Evolutionary conservation across 768 basidiomycete genomes (phyloP).

Genomic region (Podaxis sp.): DNA sequence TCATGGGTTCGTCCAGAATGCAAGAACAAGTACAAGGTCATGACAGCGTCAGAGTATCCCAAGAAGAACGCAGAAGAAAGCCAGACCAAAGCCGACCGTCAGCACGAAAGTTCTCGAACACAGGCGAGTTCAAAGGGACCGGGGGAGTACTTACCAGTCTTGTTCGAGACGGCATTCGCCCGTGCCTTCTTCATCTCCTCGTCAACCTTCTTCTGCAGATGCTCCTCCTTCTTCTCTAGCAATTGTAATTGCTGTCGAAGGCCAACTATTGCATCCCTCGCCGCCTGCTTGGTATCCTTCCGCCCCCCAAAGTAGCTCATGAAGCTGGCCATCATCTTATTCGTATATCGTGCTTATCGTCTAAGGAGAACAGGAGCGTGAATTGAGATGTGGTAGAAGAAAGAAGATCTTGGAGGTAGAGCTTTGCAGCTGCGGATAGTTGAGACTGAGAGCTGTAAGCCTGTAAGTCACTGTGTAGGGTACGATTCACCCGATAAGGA

Average conservation of each 20-base stretch:
- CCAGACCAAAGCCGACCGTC: neutral
- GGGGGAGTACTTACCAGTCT: constrained; percentile 65
- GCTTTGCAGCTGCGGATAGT: neutral
- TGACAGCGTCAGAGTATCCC: neutral
- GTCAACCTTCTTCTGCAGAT: constrained; percentile 94
- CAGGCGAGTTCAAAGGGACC: neutral
- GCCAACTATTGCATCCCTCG: constrained; percentile 90
- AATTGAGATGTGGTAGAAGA: neutral
- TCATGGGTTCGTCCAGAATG: neutral
- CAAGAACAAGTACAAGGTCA: neutral
- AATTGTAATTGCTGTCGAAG: constrained; percentile 93
- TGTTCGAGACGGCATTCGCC: constrained; percentile 91
- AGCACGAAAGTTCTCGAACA: constrained; percentile 1
- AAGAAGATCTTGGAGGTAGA: neutral
- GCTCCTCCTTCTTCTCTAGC: constrained; percentile 99
- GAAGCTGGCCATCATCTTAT: constrained; percentile 65
- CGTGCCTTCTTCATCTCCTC: constrained; percentile 91
- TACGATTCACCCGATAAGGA: constrained; percentile 21
- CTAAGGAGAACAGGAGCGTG: neutral
- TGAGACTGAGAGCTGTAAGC: neutral
- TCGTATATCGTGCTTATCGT: constrained; percentile 13
- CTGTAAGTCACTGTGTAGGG: constrained; percentile 7
- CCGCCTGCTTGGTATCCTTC: constrained; percentile 78
- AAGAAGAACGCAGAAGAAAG: neutral
- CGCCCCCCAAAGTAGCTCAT: constrained; percentile 91